Percentiles rank a stretch among this genome's conserved stretches.
These are phyloP conservation scores for Cylindricascospora bacillispora DNA, from an alignment of 1,139 yeast species.

Conservation along the genomic window DNA sequence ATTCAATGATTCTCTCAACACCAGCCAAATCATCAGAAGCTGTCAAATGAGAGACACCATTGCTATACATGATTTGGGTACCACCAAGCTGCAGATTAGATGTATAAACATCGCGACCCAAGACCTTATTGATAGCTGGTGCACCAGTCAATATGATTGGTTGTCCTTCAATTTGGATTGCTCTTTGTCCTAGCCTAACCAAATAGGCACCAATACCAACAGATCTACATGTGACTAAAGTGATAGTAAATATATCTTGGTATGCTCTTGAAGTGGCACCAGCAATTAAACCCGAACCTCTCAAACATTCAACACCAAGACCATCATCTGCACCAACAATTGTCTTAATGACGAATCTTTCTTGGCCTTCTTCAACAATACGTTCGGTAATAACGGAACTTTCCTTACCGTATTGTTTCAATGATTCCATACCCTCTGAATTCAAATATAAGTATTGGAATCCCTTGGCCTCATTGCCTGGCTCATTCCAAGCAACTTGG, in stretches of 20 bases:
- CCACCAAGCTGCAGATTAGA: constrained; percentile 97
- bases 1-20: constrained; percentile 84
- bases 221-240: constrained; percentile 94
- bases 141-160: constrained; percentile 98
- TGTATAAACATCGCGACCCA: constrained; percentile 94
- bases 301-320: constrained; percentile 93
- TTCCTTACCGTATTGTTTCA: constrained; percentile 48
- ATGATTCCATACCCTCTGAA: constrained; percentile 47
- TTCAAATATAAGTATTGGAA: constrained; percentile 78
- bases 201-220: constrained; percentile 99
- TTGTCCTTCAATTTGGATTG: constrained; percentile 96
- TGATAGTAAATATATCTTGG: constrained; percentile 91
- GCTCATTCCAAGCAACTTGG: constrained; percentile 88
- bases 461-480: constrained; percentile 65
- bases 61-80: constrained; percentile 95
- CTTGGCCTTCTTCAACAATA: constrained; percentile 74
- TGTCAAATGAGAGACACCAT: constrained; percentile 95
- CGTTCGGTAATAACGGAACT: constrained; percentile 64
- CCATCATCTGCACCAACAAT: constrained; percentile 94
- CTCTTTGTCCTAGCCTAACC: constrained; percentile 96
- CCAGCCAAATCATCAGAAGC: constrained; percentile 95
- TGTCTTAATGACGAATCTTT: constrained; percentile 66
- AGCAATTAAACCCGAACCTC: constrained; percentile 96
- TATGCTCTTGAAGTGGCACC: constrained; percentile 97
- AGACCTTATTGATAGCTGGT: constrained; percentile 90